Evolutionary conservation across 495 filamentous ascomycete species (phyloP).

Genomic region (Staphylotrichum longicolle): DNA sequence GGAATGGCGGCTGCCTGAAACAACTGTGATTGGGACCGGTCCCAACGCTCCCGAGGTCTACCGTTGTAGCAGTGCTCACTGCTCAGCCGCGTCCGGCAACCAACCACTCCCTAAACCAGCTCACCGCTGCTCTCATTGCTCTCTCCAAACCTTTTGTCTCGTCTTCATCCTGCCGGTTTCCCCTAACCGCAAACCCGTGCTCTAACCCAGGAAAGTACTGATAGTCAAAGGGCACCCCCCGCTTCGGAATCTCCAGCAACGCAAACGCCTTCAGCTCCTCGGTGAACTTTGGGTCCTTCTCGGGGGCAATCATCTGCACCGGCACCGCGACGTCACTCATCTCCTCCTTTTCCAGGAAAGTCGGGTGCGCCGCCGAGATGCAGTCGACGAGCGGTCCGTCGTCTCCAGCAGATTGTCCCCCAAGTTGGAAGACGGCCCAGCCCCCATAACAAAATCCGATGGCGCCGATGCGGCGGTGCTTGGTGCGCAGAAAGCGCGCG

Average conservation of each 20-base stretch:
- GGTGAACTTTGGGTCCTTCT: conserved; percentile 44
- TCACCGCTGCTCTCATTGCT: conserved; percentile 36
- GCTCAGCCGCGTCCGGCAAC: neutral
- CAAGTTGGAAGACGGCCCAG: conserved; percentile 49
- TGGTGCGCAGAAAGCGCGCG: conserved; percentile 6
- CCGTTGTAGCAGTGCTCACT: too few relatives aligned
- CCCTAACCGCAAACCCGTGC: conserved; percentile 45
- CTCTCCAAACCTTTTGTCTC: conserved; percentile 39
- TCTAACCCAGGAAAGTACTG: conserved; percentile 49
- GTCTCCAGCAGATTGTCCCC: conserved; percentile 29
- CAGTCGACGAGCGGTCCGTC: conserved; percentile 42
- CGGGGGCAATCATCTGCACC: conserved; percentile 52
- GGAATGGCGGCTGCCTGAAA: too few relatives aligned
- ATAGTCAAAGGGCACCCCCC: conserved; percentile 48
- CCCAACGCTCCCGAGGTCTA: too few relatives aligned
- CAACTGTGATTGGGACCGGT: too few relatives aligned
- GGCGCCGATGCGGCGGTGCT: conserved; percentile 36
- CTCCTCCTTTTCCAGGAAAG: conserved; percentile 42
- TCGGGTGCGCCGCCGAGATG: conserved; percentile 49
- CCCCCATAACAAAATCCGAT: conserved; percentile 55
- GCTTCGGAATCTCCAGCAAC: conserved; percentile 39
- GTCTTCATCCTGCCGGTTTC: conserved; percentile 34
- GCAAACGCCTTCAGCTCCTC: conserved; percentile 46
- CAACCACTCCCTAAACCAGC: conserved; percentile 34
- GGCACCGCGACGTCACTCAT: conserved; percentile 47